These are phyloP conservation scores for Solanum piurae DNA, from an alignment of 257 asterid species.

Conservation along the genomic window DNA sequence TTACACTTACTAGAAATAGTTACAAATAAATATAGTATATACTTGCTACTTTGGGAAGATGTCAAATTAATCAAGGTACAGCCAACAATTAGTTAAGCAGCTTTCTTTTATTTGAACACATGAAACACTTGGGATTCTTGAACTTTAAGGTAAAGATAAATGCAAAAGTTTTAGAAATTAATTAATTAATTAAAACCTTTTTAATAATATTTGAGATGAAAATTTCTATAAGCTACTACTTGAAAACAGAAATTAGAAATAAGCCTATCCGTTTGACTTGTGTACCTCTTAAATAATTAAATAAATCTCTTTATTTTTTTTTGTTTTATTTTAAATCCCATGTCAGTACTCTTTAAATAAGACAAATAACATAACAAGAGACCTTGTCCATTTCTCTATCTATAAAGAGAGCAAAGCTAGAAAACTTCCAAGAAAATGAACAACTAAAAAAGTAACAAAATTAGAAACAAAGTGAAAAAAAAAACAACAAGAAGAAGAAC, in stretches of 20 bases:
- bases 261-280: background rate
- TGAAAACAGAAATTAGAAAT: background rate
- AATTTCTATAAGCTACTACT: background rate
- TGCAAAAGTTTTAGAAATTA: background rate
- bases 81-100: background rate
- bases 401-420: background rate
- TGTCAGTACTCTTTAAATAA: background rate
- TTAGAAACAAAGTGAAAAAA: background rate
- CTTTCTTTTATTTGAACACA: background rate
- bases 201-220: background rate
- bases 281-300: background rate
- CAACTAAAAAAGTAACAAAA: background rate
- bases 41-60: background rate
- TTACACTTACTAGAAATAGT: background rate
- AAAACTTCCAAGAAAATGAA: background rate
- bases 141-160: background rate
- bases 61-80: background rate
- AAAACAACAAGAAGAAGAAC: no score
- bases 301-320: background rate
- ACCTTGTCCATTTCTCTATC: background rate
- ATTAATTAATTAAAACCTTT: background rate
- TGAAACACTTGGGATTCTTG: background rate
- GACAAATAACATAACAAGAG: background rate
- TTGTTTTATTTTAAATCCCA: background rate
- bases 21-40: background rate